These are phyloP conservation scores for Xylariomycetidae sp. DNA, from an alignment of 2,329 filamentous ascomycete species.

Conservation along the genomic window DNA sequence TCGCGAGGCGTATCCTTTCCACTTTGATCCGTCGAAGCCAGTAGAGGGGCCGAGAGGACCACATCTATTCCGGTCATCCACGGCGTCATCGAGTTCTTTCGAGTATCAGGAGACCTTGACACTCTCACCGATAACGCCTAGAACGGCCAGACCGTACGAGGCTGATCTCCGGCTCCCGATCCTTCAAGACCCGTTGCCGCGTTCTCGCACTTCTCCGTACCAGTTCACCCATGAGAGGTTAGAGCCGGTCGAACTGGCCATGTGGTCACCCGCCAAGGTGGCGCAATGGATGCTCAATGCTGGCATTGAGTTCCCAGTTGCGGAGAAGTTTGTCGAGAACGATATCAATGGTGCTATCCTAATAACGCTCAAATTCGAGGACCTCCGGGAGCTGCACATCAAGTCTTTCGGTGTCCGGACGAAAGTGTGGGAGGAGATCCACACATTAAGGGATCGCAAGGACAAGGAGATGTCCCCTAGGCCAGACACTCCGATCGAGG, in stretches of 20 bases:
- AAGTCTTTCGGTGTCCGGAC: conserved; percentile 76
- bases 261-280: conserved; percentile 71
- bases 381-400: conserved; percentile 75
- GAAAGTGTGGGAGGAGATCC: conserved; percentile 74
- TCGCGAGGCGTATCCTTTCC: conserved; percentile 55
- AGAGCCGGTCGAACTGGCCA: conserved; percentile 51
- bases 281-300: conserved; percentile 81
- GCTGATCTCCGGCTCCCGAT: conserved; percentile 31
- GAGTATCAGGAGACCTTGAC: conserved; percentile 53
- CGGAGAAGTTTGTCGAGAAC: conserved; percentile 82
- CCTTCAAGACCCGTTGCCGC: conserved; percentile 31
- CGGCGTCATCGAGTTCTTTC: conserved; percentile 45
- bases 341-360: conserved; percentile 87
- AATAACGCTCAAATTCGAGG: conserved; percentile 86
- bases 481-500: conserved; percentile 56
- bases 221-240: conserved; percentile 52
- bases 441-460: conserved; percentile 55
- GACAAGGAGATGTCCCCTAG: conserved; percentile 44
- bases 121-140: conserved; percentile 68
- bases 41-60: conserved; percentile 79
- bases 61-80: conserved; percentile 74
- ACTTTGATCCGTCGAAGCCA: conserved; percentile 53
- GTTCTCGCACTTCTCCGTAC: conserved; percentile 36
- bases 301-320: conserved; percentile 69
- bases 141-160: conserved; percentile 40